A percentile compares a stretch with the other conserved stretches of the same genome.
Evolutionary conservation across 2,329 filamentous ascomycete species (phyloP).

Genomic region (Fusarium hostae): DNA sequence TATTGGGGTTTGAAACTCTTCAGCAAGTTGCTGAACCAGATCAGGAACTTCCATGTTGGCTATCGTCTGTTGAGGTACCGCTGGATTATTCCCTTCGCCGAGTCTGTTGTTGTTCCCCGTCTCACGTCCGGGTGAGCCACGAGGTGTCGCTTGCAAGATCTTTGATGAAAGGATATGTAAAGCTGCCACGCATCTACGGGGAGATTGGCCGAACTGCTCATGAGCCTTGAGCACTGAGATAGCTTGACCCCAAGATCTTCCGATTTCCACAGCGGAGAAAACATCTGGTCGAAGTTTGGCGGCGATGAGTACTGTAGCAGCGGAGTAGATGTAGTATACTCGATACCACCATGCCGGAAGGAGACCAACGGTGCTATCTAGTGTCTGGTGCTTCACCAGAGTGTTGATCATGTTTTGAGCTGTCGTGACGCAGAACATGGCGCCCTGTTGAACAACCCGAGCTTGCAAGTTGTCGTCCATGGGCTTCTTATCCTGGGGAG

Average conservation of each 20-base stretch:
- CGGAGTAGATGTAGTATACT: slow-evolving; percentile 52
- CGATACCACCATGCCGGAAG: slow-evolving; percentile 55
- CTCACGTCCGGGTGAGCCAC: not conserved
- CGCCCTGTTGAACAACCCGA: slow-evolving; percentile 49
- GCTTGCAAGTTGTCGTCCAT: slow-evolving; percentile 39
- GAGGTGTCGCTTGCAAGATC: slow-evolving; percentile 41
- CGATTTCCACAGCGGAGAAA: slow-evolving; percentile 44
- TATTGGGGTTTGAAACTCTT: slow-evolving; percentile 39
- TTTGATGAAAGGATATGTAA: slow-evolving; percentile 51
- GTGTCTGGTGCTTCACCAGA: slow-evolving; percentile 45
- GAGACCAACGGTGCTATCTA: slow-evolving; percentile 48
- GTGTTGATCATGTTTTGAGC: slow-evolving; percentile 49
- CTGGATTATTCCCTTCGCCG: not conserved
- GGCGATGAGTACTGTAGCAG: slow-evolving; percentile 51
- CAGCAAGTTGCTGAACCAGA: slow-evolving; percentile 29
- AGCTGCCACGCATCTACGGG: slow-evolving; percentile 48
- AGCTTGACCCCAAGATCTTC: slow-evolving; percentile 48
- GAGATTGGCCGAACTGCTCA: slow-evolving; percentile 49
- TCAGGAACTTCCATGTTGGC: slow-evolving; percentile 14
- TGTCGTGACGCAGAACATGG: slow-evolving; percentile 49
- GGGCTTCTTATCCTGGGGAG: slow-evolving; percentile 11
- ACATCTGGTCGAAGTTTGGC: slow-evolving; percentile 50
- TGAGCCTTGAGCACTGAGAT: slow-evolving; percentile 49
- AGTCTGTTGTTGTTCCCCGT: not conserved
- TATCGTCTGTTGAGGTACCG: not conserved